Evolutionary conservation across 2,329 filamentous ascomycete genomes (phyloP).

Genomic region (Colletotrichum orbiculare): DNA sequence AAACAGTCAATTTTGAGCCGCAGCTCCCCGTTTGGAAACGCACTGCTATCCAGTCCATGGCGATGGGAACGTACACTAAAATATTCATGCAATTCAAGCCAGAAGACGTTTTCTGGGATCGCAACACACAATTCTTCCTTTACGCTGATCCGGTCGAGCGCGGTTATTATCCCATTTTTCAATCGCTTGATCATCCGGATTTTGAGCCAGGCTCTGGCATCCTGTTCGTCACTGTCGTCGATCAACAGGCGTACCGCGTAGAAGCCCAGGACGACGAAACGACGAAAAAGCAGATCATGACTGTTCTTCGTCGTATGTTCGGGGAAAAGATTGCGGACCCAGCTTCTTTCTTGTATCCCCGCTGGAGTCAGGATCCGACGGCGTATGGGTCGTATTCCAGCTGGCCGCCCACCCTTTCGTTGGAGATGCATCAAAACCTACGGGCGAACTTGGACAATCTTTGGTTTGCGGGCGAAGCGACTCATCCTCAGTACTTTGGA

Average conservation of each 20-base stretch:
- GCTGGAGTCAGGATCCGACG: constrained; percentile 61
- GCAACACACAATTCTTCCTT: constrained; percentile 55
- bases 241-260: constrained; percentile 64
- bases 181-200: constrained; percentile 67
- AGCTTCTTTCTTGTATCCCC: constrained; percentile 68
- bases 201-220: constrained; percentile 73
- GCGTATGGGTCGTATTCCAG: constrained; percentile 73
- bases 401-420: constrained; percentile 71
- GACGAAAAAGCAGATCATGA: constrained; percentile 67
- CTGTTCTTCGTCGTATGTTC: constrained; percentile 71
- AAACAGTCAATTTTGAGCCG: constrained; percentile 68
- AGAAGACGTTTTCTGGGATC: constrained; percentile 70
- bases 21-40: constrained; percentile 72
- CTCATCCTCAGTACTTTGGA: constrained; percentile 71
- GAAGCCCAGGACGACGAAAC: constrained; percentile 69
- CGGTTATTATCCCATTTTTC: constrained; percentile 68
- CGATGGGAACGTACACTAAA: constrained; percentile 79
- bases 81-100: constrained; percentile 75
- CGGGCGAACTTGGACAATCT: constrained; percentile 71
- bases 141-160: constrained; percentile 55
- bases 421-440: constrained; percentile 75
- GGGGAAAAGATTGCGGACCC: constrained; percentile 67
- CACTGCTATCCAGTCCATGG: constrained; percentile 70
- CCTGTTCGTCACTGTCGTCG: constrained; percentile 72
- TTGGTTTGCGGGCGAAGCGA: constrained; percentile 75